phyloP scores from a whole-genome alignment of 2,329 filamentous ascomycete genomes.

The Cercospora sp. region DNA sequence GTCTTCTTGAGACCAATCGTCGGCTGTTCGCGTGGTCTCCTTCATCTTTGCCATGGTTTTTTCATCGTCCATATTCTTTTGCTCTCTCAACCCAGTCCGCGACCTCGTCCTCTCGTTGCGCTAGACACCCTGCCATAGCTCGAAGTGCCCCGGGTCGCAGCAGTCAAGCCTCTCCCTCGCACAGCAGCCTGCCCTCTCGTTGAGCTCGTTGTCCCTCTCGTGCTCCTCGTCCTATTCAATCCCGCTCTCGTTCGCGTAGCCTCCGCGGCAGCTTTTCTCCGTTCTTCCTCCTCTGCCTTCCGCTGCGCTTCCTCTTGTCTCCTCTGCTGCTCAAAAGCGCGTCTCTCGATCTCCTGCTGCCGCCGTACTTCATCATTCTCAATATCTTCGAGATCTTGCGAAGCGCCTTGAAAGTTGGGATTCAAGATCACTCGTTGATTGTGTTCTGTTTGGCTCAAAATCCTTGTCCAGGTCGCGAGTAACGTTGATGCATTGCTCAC shows the following conservation, averaged over 20 bases:
- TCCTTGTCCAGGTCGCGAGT: conserved; percentile 92
- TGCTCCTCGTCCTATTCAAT: conserved; percentile 37
- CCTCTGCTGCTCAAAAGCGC: conserved; percentile 75
- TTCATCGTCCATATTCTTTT: background rate
- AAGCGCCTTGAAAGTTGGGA: conserved; percentile 84
- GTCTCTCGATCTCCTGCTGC: conserved; percentile 75
- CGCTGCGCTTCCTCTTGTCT: conserved; percentile 63
- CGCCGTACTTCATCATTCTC: conserved; percentile 75
- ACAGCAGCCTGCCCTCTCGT: conserved; percentile 45
- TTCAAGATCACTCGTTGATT: conserved; percentile 90
- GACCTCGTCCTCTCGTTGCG: conserved; percentile 38
- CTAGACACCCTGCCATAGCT: conserved; percentile 45
- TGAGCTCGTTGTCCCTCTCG: conserved; percentile 36
- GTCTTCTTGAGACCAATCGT: background rate
- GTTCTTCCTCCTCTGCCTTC: conserved; percentile 55
- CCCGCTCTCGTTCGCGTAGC: conserved; percentile 40
- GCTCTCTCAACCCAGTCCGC: conserved; percentile 33
- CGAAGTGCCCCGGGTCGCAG: conserved; percentile 45
- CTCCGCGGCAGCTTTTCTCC: conserved; percentile 58
- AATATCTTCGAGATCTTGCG: conserved; percentile 79
- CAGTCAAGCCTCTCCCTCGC: conserved; percentile 55
- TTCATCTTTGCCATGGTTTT: background rate
- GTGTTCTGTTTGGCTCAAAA: conserved; percentile 95
- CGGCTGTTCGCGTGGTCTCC: background rate
- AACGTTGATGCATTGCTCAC: conserved; percentile 85